These are phyloP conservation scores for Poterioochromonas sp. DNA, from an alignment of 352 stramenopile species.

Conservation along the genomic window DNA sequence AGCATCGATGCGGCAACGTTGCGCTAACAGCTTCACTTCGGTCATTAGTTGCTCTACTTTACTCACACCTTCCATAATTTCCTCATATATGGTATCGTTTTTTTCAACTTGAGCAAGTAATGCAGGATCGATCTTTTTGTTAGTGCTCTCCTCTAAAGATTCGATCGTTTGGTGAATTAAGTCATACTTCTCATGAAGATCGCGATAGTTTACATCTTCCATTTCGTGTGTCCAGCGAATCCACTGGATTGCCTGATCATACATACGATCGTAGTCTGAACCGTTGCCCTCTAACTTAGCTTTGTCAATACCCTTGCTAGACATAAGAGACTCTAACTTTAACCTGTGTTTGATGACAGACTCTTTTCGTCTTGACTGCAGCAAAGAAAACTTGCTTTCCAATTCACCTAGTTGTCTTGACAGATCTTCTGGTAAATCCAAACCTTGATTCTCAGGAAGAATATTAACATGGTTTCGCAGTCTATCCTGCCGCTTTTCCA, in stretches of 20 bases:
- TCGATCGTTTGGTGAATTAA: not conserved
- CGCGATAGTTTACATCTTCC: not conserved
- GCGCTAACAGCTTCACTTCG: not conserved
- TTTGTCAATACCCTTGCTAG: too few species aligned
- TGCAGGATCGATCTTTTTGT: not conserved
- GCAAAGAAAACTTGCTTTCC: too few species aligned
- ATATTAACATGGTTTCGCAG: not conserved
- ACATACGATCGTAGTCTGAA: too few species aligned
- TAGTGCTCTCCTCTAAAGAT: not conserved
- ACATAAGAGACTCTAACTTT: too few species aligned
- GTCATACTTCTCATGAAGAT: not conserved
- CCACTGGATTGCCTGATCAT: too few species aligned
- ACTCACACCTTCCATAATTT: not conserved
- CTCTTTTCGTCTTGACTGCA: too few species aligned
- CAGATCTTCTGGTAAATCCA: not conserved
- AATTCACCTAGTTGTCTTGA: too few species aligned
- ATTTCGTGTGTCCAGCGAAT: too few species aligned
- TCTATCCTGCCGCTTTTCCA: not conserved
- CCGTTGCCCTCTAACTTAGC: too few species aligned
- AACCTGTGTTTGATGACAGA: too few species aligned
- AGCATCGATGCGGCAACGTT: not conserved
- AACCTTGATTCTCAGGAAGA: not conserved
- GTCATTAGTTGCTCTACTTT: not conserved
- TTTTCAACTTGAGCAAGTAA: not conserved
- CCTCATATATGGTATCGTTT: not conserved